Evolutionary conservation across 805 yeast genomes (phyloP), one percentile per base, ranked within the genome.

Genomic region (Candida gorgasii): DNA sequence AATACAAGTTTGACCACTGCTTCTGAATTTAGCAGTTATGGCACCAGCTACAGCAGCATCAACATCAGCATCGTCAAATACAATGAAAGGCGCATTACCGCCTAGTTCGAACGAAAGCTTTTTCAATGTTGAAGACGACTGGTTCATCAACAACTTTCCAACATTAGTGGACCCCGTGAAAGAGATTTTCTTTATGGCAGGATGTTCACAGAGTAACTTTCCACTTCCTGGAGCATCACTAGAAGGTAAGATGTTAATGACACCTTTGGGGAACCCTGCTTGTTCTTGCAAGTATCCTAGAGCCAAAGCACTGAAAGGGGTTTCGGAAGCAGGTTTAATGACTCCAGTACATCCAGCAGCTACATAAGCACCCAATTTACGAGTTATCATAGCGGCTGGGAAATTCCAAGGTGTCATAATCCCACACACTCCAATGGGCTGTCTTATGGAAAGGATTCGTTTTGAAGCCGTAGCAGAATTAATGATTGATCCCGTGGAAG

Each of bases 361-460:
- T 22, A 83, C 55, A 2, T 88, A 89, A 23, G 92, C 89, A 15
- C 85, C 90, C 39, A 81, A 63, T 57, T 84, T 84, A 50, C 89
- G 68, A 5, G 89, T 75, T 47, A 83, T 81, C 90, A 84, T 84
- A 3, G 90, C 87, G 16, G 80, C 65, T 3, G 95, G 95, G 62
- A 86, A 86, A 62, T 86, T 86, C 93, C 93, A 86, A 3, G 93
- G 93, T 3, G 92, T 83, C 53, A 86, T 60, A 41, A 86, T 78
- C 8, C 89, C 90, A 52, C 86, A 84, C 1, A 84, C 89, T 6
- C 95, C 95, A 37, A 86, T 69, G n/a, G 95, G 92, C 58, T 84
- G 89, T 52, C 79, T 76, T 46, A 79, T 51, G 4, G 88, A 70
- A 42, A 82, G 51, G 46, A 85, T 79, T 46, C 82, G 71, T 53